phyloP scores from a whole-genome alignment of 208 protist genomes.

The Herpetomonas tarakana region DNA sequence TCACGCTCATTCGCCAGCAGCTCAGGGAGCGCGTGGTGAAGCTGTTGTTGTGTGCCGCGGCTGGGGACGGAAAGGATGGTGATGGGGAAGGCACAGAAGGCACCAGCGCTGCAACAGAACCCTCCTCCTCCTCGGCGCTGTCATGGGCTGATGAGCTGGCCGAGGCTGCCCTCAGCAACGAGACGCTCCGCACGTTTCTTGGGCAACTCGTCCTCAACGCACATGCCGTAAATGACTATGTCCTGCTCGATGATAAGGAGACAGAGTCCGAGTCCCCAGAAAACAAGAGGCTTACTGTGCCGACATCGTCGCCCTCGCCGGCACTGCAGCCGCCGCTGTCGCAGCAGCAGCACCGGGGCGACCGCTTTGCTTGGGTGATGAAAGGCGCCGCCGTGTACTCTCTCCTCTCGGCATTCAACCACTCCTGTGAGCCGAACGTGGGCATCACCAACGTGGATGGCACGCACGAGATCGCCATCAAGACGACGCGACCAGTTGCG shows the following conservation, averaged over 20 bases:
- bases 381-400: constrained; percentile 78
- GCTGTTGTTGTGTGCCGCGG: no score
- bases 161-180: constrained; percentile 35
- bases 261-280: not conserved
- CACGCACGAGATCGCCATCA: constrained; percentile 67
- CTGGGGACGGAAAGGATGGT: no score
- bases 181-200: constrained; percentile 62
- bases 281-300: not conserved
- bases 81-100: no score
- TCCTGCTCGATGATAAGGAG: not conserved
- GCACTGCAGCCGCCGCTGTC: not conserved
- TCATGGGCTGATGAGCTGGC: constrained; percentile 49
- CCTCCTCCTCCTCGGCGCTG: not conserved
- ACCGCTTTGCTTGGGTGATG: constrained; percentile 35
- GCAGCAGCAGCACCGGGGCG: not conserved
- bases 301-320: not conserved
- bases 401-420: constrained; percentile 73
- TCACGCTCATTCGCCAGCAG: constrained; percentile 16
- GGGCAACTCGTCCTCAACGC: constrained; percentile 74
- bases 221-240: constrained; percentile 63
- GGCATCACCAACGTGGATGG: constrained; percentile 29
- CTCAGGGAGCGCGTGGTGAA: constrained; percentile 27
- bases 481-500: constrained; percentile 34
- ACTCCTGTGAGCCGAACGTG: constrained; percentile 72
- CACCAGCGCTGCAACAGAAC: no score